Percentiles rank a stretch among this genome's conserved stretches.
Evolutionary conservation across 306 rosid species (phyloP).

Genomic region (Quercus aquifolioides): DNA sequence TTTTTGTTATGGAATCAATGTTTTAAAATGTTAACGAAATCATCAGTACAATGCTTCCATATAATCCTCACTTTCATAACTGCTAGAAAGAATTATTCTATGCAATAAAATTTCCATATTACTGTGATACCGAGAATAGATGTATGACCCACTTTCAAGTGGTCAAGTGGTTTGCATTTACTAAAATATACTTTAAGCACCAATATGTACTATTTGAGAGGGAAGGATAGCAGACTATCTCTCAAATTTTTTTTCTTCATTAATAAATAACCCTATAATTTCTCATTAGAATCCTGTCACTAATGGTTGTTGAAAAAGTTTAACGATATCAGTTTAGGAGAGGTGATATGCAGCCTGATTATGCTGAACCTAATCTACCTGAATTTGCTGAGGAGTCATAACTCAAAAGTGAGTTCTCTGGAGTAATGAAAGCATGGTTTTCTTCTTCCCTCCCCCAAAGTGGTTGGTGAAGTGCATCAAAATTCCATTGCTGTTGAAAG

Average conservation of each 20-base stretch:
- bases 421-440: constrained; percentile 56
- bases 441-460: constrained; percentile 73
- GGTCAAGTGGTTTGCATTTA: too few species aligned
- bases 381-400: constrained; percentile 78
- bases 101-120: neutral
- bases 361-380: constrained; percentile 43
- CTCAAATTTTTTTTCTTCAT: neutral
- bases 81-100: too few species aligned
- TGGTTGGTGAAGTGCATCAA: constrained; percentile 57
- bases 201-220: neutral
- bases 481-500: constrained; percentile 74
- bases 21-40: neutral
- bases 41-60: neutral
- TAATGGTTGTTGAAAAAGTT: neutral
- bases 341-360: neutral
- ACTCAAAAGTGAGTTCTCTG: constrained; percentile 73
- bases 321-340: neutral
- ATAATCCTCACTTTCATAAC: too few species aligned
- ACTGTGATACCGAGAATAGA: neutral
- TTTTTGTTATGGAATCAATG: neutral
- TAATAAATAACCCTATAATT: neutral
- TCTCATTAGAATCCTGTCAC: neutral
- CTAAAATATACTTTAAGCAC: neutral
- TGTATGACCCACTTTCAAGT: neutral
- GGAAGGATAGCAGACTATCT: neutral